Percentiles rank a stretch among this genome's conserved stretches.
Conservation (phyloP, 2,329 filamentous ascomycete genomes). For the Hortaea werneckii region DNA sequence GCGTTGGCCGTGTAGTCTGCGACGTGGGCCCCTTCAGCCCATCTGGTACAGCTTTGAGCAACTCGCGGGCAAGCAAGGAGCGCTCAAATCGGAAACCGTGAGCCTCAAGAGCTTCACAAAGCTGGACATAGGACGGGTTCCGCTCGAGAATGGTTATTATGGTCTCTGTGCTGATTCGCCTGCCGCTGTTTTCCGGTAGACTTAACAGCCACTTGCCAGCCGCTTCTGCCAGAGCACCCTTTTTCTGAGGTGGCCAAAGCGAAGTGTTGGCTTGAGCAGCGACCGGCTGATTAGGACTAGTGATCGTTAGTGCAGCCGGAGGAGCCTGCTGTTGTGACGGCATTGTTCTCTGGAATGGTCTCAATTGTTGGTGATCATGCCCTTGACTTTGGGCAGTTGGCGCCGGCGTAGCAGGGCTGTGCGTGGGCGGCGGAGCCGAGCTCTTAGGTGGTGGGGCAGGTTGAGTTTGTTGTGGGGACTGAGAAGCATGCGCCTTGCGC, state of each 20-base stretch:
- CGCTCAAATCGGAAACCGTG: conserved; percentile 42
- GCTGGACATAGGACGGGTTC: conserved; percentile 46
- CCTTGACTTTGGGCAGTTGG: neutral
- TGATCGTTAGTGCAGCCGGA: neutral
- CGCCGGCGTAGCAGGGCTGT: too few species aligned
- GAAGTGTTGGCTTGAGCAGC: conserved; percentile 19
- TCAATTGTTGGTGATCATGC: neutral
- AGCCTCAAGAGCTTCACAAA: conserved; percentile 44
- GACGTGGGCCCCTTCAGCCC: conserved; percentile 3
- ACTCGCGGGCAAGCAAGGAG: conserved; percentile 41
- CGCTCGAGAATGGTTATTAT: conserved; percentile 39
- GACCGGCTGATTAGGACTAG: neutral
- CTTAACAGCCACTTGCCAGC: conserved; percentile 38
- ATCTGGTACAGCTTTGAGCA: conserved; percentile 37
- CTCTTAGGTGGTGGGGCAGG: neutral
- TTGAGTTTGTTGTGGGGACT: conserved; percentile 4
- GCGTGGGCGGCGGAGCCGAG: neutral
- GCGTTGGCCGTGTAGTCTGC: neutral
- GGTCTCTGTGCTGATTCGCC: conserved; percentile 28
- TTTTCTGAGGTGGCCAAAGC: conserved; percentile 44
- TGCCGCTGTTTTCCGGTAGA: conserved; percentile 32
- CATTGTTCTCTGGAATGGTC: conserved; percentile 1
- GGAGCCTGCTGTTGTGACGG: neutral
- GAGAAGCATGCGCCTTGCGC: conserved; percentile 20
- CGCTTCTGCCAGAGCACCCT: conserved; percentile 39